A percentile compares a stretch with the other conserved stretches of the same genome.
Evolutionary conservation across 768 basidiomycete species (phyloP).

Genomic region (Amanita molliuscula): DNA sequence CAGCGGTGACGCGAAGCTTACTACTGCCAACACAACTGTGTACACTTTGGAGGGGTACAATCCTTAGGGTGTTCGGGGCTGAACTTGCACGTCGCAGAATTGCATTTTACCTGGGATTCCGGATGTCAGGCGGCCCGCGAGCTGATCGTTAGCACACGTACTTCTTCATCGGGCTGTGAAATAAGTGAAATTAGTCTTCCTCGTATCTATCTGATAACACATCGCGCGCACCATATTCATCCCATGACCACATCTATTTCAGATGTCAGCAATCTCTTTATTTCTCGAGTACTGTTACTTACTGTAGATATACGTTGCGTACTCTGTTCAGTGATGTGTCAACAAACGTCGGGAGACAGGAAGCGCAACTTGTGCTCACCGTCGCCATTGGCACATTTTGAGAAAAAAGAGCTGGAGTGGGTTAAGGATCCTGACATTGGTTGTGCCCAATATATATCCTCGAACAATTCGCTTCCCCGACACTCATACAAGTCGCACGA

Average conservation of each 20-base stretch:
- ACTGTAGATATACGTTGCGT: constrained; percentile 44
- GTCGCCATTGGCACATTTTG: constrained; percentile 51
- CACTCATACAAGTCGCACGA: constrained; percentile 1
- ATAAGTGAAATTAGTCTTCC: neutral
- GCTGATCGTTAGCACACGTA: constrained; percentile 10
- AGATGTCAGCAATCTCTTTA: constrained; percentile 7
- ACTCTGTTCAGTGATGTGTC: constrained; percentile 27
- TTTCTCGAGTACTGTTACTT: constrained; percentile 12
- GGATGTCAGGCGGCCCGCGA: neutral
- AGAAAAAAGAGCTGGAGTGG: constrained; percentile 11
- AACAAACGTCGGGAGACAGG: neutral
- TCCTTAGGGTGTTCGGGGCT: constrained; percentile 42
- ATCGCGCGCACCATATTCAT: constrained; percentile 31
- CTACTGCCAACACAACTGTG: constrained; percentile 62
- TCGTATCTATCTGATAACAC: neutral
- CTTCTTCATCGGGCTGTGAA: constrained; percentile 50
- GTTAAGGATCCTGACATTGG: neutral
- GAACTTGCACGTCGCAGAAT: constrained; percentile 50
- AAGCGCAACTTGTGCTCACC: constrained; percentile 25
- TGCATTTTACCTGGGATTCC: constrained; percentile 46
- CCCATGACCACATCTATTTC: constrained; percentile 43
- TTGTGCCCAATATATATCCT: constrained; percentile 1
- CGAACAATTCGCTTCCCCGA: constrained; percentile 3
- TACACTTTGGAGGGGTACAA: constrained; percentile 43
- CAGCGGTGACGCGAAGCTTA: constrained; percentile 22